Conservation (phyloP, 2,329 filamentous ascomycete species). For the Apiospora kogelbergensis region DNA sequence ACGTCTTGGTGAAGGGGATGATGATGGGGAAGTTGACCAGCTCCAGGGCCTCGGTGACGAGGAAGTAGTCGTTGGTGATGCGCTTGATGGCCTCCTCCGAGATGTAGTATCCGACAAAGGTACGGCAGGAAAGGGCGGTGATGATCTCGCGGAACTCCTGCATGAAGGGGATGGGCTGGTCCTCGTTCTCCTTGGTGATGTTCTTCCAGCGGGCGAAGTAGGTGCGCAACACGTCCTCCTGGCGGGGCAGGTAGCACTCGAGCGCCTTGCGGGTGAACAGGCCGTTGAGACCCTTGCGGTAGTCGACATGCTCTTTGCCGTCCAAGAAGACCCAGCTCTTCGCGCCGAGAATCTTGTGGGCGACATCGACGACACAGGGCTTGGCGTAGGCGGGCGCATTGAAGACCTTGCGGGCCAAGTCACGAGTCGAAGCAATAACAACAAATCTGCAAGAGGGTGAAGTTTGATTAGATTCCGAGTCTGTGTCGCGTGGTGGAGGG, state of each 20-base stretch:
- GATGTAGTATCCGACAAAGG: conserved; percentile 97
- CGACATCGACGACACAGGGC: conserved; percentile 92
- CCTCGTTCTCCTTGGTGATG: conserved; percentile 69
- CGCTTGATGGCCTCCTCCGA: conserved; percentile 86
- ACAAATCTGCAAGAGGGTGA: conserved; percentile 70
- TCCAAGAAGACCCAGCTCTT: conserved; percentile 98
- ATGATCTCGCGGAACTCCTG: conserved; percentile 88
- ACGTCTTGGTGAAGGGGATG: conserved; percentile 89
- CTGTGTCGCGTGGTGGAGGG: not conserved
- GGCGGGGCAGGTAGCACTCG: conserved; percentile 83
- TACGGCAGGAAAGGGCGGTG: conserved; percentile 91
- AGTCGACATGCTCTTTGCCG: conserved; percentile 92
- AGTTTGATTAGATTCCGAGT: conserved; percentile 2
- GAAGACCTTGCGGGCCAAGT: conserved; percentile 95
- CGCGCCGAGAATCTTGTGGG: conserved; percentile 86
- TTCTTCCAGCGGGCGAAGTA: conserved; percentile 82
- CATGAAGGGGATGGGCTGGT: conserved; percentile 86
- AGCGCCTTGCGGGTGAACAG: conserved; percentile 92
- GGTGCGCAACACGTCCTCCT: conserved; percentile 86
- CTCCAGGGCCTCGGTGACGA: conserved; percentile 92
- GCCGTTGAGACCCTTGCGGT: conserved; percentile 91
- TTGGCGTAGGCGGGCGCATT: conserved; percentile 92
- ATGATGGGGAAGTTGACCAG: conserved; percentile 99
- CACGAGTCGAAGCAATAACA: conserved; percentile 91
- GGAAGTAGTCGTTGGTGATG: conserved; percentile 95